These are phyloP conservation scores for Bolboschoenoplectus hybrid DNA, from an alignment of 202 grass and related monocot genomes.

Conservation along the genomic window DNA sequence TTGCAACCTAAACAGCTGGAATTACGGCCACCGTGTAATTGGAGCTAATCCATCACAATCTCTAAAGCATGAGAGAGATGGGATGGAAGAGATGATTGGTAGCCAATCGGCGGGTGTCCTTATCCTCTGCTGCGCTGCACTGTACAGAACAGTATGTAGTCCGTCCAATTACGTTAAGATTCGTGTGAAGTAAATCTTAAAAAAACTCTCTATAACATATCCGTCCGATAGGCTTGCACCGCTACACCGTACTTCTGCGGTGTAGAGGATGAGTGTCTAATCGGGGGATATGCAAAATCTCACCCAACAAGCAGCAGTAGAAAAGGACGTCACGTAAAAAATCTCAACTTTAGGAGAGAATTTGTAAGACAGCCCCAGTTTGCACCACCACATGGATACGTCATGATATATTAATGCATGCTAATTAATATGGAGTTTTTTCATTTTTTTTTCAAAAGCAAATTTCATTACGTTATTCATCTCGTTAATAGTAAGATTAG, in stretches of 20 bases:
- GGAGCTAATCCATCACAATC: not conserved
- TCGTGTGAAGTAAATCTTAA: no score
- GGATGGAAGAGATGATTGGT: not conserved
- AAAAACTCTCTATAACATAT: no score
- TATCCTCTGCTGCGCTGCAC: no score
- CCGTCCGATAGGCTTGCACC: no score
- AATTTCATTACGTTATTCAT: not conserved
- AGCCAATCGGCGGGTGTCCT: not conserved
- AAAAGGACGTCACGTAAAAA: slow-evolving; percentile 7
- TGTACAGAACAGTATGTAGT: no score
- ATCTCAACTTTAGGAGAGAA: not conserved
- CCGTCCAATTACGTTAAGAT: no score
- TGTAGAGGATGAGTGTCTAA: no score
- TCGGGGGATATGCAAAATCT: not conserved
- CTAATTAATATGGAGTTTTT: not conserved
- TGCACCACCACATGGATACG: not conserved
- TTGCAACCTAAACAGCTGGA: not conserved
- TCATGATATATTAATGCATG: not conserved
- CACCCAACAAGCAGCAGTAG: slow-evolving; percentile 2
- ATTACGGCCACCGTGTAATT: not conserved
- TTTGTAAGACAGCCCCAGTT: not conserved
- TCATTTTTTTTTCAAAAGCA: not conserved
- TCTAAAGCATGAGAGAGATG: slow-evolving; percentile 9
- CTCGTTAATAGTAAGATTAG: not conserved
- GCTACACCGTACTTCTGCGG: no score